Conservation (phyloP, 495 filamentous ascomycete genomes). For the Annulohypoxylon maeteangense region DNA sequence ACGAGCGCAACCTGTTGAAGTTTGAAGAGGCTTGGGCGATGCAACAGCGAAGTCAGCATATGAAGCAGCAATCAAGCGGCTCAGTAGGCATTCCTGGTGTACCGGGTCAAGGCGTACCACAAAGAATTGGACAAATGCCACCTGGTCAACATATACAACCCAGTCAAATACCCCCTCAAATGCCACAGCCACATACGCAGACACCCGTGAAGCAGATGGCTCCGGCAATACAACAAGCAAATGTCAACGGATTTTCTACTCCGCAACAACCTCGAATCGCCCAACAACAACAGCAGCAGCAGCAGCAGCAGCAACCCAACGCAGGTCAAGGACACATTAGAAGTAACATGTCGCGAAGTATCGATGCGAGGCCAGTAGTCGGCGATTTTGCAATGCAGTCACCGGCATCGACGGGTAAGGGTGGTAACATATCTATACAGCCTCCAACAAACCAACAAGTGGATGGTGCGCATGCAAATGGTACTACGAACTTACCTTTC, state of each 20-base stretch:
- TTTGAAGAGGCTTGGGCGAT: conserved; percentile 80
- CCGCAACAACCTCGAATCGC: conserved; percentile 57
- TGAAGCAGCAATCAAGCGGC: conserved; percentile 61
- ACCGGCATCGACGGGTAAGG: conserved; percentile 51
- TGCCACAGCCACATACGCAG: conserved; percentile 57
- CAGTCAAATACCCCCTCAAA: conserved; percentile 56
- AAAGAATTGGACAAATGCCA: conserved; percentile 53
- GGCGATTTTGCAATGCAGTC: conserved; percentile 57
- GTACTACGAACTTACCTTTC: conserved; percentile 43
- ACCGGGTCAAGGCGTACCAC: conserved; percentile 53
- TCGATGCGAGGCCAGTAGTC: conserved; percentile 52
- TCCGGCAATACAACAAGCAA: conserved; percentile 55
- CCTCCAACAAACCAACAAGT: conserved; percentile 50
- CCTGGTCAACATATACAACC: conserved; percentile 60
- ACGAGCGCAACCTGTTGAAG: conserved; percentile 74
- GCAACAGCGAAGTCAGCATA: conserved; percentile 68
- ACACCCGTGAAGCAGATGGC: conserved; percentile 64
- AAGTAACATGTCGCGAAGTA: conserved; percentile 56
- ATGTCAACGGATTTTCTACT: conserved; percentile 61
- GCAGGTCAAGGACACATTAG: conserved; percentile 47
- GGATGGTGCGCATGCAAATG: conserved; percentile 45
- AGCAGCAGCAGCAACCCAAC: too few species aligned
- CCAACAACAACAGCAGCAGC: conserved; percentile 54
- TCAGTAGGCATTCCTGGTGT: conserved; percentile 55
- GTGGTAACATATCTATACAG: conserved; percentile 50